Evolutionary conservation across 805 yeast species (phyloP).

Genomic region (Candida dajiaensis): DNA sequence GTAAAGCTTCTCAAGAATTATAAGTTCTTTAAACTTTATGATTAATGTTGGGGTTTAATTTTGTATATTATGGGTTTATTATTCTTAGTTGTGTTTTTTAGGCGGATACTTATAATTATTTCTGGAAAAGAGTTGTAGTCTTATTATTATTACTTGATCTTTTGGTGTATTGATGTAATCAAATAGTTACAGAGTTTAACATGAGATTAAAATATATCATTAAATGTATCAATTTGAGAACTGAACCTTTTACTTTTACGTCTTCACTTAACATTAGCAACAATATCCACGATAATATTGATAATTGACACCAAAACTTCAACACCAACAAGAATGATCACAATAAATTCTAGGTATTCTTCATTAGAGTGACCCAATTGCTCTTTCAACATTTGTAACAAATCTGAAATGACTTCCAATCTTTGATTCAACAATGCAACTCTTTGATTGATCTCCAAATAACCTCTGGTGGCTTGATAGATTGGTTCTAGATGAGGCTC

Average conservation of each 20-base stretch:
- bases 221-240: too few species aligned
- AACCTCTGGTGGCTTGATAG: conserved; percentile 95
- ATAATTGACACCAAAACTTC: conserved; percentile 86
- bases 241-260: not conserved
- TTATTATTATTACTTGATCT: too few species aligned
- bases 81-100: conserved; percentile 9
- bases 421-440: conserved; percentile 87
- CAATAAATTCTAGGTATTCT: conserved; percentile 87
- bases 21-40: conserved; percentile 18
- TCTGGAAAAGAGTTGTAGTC: conserved; percentile 6
- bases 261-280: conserved; percentile 27
- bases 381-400: conserved; percentile 93
- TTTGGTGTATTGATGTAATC: too few species aligned
- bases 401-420: conserved; percentile 87
- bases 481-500: conserved; percentile 97
- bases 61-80: conserved; percentile 19
- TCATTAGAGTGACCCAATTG: conserved; percentile 94
- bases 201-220: not conserved
- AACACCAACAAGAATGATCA: conserved; percentile 84
- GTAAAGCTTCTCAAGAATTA: conserved; percentile 59
- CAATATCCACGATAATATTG: conserved; percentile 62
- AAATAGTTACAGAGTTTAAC: not conserved
- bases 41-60: conserved; percentile 11
- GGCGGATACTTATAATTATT: conserved; percentile 17
- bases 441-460: conserved; percentile 89